Base-by-base conservation (phyloP, 2,329 filamentous ascomycete species). In the Neofusicoccum parvum region DNA sequence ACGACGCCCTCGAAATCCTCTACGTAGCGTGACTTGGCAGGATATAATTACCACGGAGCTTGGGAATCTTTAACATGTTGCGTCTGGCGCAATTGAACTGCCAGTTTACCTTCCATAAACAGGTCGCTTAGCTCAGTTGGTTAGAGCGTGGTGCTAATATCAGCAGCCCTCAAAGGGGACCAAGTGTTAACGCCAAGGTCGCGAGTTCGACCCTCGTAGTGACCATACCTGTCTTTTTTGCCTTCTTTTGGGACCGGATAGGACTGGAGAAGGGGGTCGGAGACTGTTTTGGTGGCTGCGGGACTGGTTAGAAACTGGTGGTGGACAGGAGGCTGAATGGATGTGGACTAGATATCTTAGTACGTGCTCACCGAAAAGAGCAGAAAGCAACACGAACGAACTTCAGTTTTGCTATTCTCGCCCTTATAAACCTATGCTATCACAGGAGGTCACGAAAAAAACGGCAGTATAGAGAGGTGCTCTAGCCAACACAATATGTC, bases 91-190 rank as follows among this genome's bases (percentile, higher is more conserved):
- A 32, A 1, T 32, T 32, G 3, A 32, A 32, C 1, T 7, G 11
- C 1, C 6, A 15, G 14, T 1, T 15, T 39, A 1, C 5, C 14
- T 11, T 1, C 6, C 37, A 43, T n/a, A 3, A 43, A 23, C 48
- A 45, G 65, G 65, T 66, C 65, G 65, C 48, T 63, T 66, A 66
- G 65, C 60, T 63, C 60, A 63, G 60, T 63, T 63, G 60, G 60
- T 63, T 63, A 63, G 60, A 63, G 60, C 60, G 60, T 63, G 60
- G 60, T 64, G 48, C 62, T 64, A 64, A 64, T 64, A 64, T 32
- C 12, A 20, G 17, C 49, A 56, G 20, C 36, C 14, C 27, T 17
- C 20, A 0, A 0, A 34, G 14, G 17, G 23, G 37, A 43, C 12
- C 43, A 3, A 15, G 5, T 36, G 48, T 53, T 53, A 23, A 63